Evolutionary conservation across 768 basidiomycete genomes (phyloP).

Genomic region (Cubamyces sp.): DNA sequence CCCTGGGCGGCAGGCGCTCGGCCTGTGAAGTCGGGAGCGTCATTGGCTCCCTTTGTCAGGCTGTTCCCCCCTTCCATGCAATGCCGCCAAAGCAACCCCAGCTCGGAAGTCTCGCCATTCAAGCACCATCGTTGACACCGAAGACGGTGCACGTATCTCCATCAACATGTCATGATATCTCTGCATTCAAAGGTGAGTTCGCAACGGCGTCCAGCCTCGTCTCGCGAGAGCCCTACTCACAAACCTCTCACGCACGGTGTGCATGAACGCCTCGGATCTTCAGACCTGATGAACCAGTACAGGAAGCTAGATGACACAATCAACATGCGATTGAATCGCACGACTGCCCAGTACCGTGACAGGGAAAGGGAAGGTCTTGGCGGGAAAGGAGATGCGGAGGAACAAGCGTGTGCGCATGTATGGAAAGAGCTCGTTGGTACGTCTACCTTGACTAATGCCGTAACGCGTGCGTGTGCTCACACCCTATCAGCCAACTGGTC

Average conservation of each 20-base stretch:
- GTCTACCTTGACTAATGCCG: slow-evolving; percentile 29
- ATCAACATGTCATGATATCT: slow-evolving; percentile 73
- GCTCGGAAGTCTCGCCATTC: slow-evolving; percentile 71
- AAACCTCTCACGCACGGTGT: background rate
- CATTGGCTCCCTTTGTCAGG: background rate
- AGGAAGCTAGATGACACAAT: slow-evolving; percentile 80
- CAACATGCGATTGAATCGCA: slow-evolving; percentile 79
- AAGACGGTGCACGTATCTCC: slow-evolving; percentile 75
- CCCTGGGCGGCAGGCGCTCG: background rate
- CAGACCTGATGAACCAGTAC: slow-evolving; percentile 84
- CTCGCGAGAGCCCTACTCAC: background rate
- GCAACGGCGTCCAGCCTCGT: background rate
- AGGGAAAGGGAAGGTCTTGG: slow-evolving; percentile 55
- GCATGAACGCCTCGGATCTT: slow-evolving; percentile 20
- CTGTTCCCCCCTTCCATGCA: background rate
- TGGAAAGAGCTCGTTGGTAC: slow-evolving; percentile 82
- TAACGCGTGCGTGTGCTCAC: background rate
- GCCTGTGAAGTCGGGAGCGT: no score
- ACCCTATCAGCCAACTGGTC: slow-evolving; percentile 56
- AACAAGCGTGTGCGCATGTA: slow-evolving; percentile 73
- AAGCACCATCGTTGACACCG: slow-evolving; percentile 60
- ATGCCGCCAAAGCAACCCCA: slow-evolving; percentile 50
- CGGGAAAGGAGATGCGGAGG: slow-evolving; percentile 60
- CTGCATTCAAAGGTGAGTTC: slow-evolving; percentile 71
- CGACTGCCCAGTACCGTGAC: slow-evolving; percentile 76